Base-by-base conservation (phyloP, 139 green algal genomes). In the Nannochloris sp. region DNA sequence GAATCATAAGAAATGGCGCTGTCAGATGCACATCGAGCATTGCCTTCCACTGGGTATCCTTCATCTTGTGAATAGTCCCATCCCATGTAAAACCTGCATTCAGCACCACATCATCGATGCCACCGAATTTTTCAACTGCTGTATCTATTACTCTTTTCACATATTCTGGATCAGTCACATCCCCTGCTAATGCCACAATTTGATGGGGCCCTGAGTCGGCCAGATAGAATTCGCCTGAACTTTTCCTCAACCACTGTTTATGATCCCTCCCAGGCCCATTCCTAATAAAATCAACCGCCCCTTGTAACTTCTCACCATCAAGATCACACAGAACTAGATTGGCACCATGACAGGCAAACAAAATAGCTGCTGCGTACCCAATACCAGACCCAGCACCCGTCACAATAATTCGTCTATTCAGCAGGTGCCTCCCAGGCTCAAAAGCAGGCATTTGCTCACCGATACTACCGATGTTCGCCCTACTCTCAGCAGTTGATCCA, bases 1-100 rank as follows among this genome's bases (percentile, higher is more conserved):
- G 57, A n/a, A 92, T 84, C 26, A 93, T 73, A 0, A 73, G 61
- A 72, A 94, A 95, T 49, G 87, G 87, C 6, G 84, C 88, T 9
- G 87, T 91, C 53, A 76, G 80, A 73, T 95, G 88, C 26, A 94
- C 86, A 3, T 61, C 66, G 14, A 92, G 73, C 86, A 93, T 93
- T 26, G 72, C 70, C 11, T 88, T 44, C 87, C 87, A 95, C 74
- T 95, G 87, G 61, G 86, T 67, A 4, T 61, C 40, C 3, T 61
- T 74, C 66, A 91, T 92, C 63, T 87, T 91, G 68, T 95, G 88
- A 5, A 92, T 74, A 16, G 92, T 79, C 28, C 79, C 85, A 50
- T 95, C 88, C 86, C 86, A 95, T 5, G 88, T 95, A 77, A 84
- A 95, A 10, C 88, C 87, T 73, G 83, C 82, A 61, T 89, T 89